phyloP scores from a whole-genome alignment of 2,329 filamentous ascomycete species.

The Penicillium sp. region DNA sequence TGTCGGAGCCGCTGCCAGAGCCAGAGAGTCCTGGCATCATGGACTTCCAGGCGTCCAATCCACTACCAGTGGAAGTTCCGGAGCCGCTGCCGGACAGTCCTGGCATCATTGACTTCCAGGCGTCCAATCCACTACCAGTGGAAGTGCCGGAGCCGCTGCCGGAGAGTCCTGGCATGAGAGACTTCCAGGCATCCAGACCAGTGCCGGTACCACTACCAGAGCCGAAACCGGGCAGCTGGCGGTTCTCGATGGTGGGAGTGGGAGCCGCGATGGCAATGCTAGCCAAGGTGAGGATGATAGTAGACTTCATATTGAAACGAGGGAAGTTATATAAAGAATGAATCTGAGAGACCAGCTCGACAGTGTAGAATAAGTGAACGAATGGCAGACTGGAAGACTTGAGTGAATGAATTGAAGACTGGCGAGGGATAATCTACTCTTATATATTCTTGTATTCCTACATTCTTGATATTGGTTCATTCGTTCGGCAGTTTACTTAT shows the following conservation, averaged over 20 bases:
- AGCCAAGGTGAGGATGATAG: constrained; percentile 19
- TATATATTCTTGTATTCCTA: background rate
- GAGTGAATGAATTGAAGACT: background rate
- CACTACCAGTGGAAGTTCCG: constrained; percentile 5
- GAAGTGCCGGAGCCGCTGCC: background rate
- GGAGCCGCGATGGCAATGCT: constrained; percentile 22
- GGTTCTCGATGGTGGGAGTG: constrained; percentile 22
- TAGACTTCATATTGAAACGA: constrained; percentile 21
- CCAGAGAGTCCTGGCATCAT: background rate
- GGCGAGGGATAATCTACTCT: background rate
- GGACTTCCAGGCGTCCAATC: background rate
- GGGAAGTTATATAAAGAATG: background rate
- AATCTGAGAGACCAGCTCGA: constrained; percentile 17
- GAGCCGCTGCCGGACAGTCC: background rate
- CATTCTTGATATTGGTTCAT: background rate
- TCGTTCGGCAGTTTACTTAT: background rate
- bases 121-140: constrained; percentile 7
- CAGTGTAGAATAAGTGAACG: background rate
- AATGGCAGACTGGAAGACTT: background rate
- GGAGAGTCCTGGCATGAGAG: background rate
- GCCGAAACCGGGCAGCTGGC: constrained; percentile 14
- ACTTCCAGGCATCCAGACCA: constrained; percentile 7
- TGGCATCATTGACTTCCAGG: background rate
- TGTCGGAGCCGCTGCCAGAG: background rate
- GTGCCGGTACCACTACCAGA: constrained; percentile 9